phyloP scores from a whole-genome alignment of 2,329 filamentous ascomycete genomes.

The Teratosphaeria gauchensis region DNA sequence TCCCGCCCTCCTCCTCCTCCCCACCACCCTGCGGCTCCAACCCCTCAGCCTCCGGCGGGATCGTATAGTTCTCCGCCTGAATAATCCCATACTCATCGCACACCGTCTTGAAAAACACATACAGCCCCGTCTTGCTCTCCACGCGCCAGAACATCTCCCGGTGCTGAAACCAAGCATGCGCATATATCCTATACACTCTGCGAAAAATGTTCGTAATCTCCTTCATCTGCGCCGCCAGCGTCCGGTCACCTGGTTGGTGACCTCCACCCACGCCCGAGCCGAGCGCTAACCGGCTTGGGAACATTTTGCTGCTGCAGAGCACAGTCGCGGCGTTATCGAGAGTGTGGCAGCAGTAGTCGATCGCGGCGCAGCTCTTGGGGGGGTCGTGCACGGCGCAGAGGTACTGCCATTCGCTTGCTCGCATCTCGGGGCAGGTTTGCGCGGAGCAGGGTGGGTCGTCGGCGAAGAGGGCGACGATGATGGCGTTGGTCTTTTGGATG shows the following conservation, averaged over 20 bases:
- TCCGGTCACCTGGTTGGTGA: constrained; percentile 21
- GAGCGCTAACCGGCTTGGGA: constrained; percentile 70
- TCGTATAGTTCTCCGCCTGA: constrained; percentile 88
- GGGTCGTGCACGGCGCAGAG: constrained; percentile 95
- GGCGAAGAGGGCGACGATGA: constrained; percentile 87
- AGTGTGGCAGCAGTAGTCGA: constrained; percentile 98
- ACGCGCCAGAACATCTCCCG: constrained; percentile 90
- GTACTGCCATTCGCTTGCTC: constrained; percentile 97
- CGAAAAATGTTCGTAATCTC: constrained; percentile 93
- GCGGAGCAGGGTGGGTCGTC: constrained; percentile 83
- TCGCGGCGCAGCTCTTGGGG: constrained; percentile 93
- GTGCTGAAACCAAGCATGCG: constrained; percentile 98
- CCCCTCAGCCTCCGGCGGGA: constrained; percentile 86
- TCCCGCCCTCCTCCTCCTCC: constrained; percentile 1
- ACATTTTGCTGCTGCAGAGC: constrained; percentile 88
- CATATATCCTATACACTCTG: constrained; percentile 89
- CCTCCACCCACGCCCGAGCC: constrained; percentile 28
- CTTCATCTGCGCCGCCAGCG: constrained; percentile 52
- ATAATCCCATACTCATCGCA: constrained; percentile 87
- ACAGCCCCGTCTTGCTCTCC: constrained; percentile 81
- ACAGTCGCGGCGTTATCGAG: constrained; percentile 96
- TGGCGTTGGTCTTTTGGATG: constrained; percentile 83
- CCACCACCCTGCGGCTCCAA: constrained; percentile 41
- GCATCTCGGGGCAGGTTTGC: constrained; percentile 92
- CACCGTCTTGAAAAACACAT: constrained; percentile 93